A percentile compares a stretch with the other conserved stretches of the same genome.
Evolutionary conservation across 495 filamentous ascomycete species (phyloP).

Genomic region (Daldinia grandis): DNA sequence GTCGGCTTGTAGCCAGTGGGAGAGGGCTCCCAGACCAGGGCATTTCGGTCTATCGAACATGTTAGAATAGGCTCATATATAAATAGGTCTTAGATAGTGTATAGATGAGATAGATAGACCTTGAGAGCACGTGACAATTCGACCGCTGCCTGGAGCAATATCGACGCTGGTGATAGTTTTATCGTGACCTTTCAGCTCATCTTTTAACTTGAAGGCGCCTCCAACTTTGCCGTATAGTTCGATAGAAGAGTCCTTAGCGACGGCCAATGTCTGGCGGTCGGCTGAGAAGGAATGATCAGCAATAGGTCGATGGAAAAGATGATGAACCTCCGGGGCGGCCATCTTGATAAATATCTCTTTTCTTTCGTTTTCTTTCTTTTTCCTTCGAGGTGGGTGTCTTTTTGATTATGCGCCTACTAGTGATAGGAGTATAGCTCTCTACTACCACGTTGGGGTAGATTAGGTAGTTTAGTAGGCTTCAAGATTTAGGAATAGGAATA

Average conservation of each 20-base stretch:
- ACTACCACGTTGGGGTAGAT: constrained; percentile 71
- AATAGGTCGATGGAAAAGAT: constrained; percentile 95
- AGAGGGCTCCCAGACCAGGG: constrained; percentile 95
- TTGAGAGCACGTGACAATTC: constrained; percentile 97
- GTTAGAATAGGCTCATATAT: constrained; percentile 3
- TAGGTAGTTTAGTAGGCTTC: background rate
- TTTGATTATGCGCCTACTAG: constrained; percentile 4
- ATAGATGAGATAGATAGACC: constrained; percentile 57
- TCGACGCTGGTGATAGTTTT: constrained; percentile 96
- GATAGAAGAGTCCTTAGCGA: constrained; percentile 88
- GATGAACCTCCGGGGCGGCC: constrained; percentile 88
- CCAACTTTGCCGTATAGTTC: constrained; percentile 84
- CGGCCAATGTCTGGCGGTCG: constrained; percentile 86
- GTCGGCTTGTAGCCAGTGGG: constrained; percentile 94
- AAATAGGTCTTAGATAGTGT: no score
- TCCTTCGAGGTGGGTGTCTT: background rate
- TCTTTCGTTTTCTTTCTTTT: constrained; percentile 1
- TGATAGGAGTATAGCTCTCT: constrained; percentile 99
- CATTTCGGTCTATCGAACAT: constrained; percentile 82
- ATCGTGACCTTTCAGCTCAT: constrained; percentile 95
- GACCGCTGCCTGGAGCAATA: constrained; percentile 87
- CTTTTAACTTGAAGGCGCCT: constrained; percentile 80
- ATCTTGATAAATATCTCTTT: constrained; percentile 57
- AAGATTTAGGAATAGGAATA: constrained; percentile 3
- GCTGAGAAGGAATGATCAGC: constrained; percentile 97